These are phyloP conservation scores for Pseudisothecium myosuroides DNA, from an alignment of 225 moss, liverwort and hornwort genomes.

Conservation along the genomic window DNA sequence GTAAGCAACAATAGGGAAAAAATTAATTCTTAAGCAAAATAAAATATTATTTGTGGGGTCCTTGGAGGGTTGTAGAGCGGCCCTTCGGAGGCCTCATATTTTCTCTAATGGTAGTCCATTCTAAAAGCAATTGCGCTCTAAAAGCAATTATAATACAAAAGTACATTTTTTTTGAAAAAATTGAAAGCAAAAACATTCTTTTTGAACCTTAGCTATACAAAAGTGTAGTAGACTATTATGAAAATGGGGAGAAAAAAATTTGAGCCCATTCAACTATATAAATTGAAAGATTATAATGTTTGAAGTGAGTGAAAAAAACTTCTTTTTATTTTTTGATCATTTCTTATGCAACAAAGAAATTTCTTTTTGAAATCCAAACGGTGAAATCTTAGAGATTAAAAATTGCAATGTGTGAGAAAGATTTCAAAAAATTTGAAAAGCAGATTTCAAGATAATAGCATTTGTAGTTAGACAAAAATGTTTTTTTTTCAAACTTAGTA, in stretches of 20 bases:
- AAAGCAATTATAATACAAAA: too few relatives aligned
- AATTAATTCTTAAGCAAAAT: too few relatives aligned
- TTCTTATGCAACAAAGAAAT: background rate
- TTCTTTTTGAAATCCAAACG: fast-evolving
- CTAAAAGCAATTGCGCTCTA: too few relatives aligned
- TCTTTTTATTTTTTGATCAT: background rate
- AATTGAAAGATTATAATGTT: background rate
- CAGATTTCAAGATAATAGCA: background rate
- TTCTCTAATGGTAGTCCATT: too few relatives aligned
- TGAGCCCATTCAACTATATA: fast-evolving
- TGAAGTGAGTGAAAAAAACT: background rate
- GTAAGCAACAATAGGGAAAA: too few relatives aligned
- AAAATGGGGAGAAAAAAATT: background rate
- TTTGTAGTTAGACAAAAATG: background rate
- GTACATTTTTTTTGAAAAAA: too few relatives aligned
- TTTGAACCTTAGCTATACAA: fast-evolving
- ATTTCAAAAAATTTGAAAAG: background rate
- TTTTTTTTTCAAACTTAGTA: background rate
- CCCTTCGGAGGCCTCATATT: too few relatives aligned
- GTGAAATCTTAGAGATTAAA: fast-evolving
- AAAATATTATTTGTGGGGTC: too few relatives aligned
- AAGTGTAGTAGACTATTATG: background rate
- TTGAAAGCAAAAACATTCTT: background rate
- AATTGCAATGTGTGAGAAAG: background rate
- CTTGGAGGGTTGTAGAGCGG: too few relatives aligned